Evolutionary conservation across 305 asterid genomes (phyloP).

Genomic region (Solanum chacoense): DNA sequence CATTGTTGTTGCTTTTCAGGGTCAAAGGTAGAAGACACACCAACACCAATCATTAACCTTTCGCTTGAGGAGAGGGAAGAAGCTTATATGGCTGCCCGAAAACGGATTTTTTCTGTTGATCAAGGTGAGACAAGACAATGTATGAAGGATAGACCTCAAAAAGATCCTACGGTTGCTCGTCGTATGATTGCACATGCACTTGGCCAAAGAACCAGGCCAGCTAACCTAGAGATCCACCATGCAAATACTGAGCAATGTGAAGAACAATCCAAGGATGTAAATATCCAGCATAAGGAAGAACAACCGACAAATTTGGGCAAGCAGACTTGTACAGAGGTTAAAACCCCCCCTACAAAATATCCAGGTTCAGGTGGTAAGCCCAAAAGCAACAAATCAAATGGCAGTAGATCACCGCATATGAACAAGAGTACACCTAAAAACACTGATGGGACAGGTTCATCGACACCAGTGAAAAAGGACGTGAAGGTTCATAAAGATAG

Average conservation of each 20-base stretch:
- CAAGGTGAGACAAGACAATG: constrained; percentile 18
- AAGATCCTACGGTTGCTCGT: constrained; percentile 67
- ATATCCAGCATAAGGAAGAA: constrained; percentile 17
- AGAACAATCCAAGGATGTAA: constrained; percentile 14
- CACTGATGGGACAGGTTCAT: constrained; percentile 14
- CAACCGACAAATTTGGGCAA: constrained; percentile 5
- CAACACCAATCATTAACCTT: constrained; percentile 1
- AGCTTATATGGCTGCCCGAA: constrained; percentile 62
- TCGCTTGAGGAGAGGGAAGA: constrained; percentile 71
- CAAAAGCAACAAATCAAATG: constrained; percentile 11
- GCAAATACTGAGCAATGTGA: constrained; percentile 14
- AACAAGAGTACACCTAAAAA: constrained; percentile 13
- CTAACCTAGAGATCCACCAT: constrained; percentile 17
- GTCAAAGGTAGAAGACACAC: constrained; percentile 1
- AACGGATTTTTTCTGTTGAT: constrained; percentile 51
- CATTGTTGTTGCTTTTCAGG: background rate
- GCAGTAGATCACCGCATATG: constrained; percentile 13
- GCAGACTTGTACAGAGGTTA: constrained; percentile 3
- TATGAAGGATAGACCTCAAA: constrained; percentile 55
- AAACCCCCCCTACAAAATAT: constrained; percentile 12
- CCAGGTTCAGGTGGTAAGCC: constrained; percentile 7
- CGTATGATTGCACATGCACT: constrained; percentile 93
- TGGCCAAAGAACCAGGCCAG: constrained; percentile 48
- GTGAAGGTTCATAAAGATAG: constrained; percentile 16
- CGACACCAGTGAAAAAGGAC: constrained; percentile 18